Percentiles rank a stretch among this genome's conserved stretches.
phyloP scores from a whole-genome alignment of 768 basidiomycete genomes.

The Boletus tomentosulus region DNA sequence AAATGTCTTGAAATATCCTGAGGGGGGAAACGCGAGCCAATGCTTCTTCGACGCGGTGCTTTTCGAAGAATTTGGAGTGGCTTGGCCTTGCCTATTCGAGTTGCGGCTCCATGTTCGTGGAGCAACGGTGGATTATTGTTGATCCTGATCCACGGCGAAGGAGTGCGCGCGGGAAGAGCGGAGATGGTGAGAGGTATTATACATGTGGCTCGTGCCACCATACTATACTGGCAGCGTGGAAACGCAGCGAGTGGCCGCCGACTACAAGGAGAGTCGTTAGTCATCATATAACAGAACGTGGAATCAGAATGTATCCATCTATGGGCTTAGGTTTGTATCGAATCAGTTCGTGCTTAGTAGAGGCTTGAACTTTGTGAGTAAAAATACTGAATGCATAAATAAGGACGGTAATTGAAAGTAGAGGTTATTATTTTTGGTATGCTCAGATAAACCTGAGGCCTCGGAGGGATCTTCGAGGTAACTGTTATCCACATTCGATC shows the following conservation, averaged over 20 bases:
- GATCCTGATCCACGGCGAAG: conserved; percentile 31
- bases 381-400: conserved; percentile 26
- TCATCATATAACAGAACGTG: conserved; percentile 21
- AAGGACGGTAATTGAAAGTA: conserved; percentile 7
- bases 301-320: conserved; percentile 2
- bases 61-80: conserved; percentile 25
- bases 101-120: conserved; percentile 1
- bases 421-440: conserved; percentile 33
- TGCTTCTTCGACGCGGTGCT: conserved; percentile 30
- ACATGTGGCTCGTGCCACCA: neutral
- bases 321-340: conserved; percentile 6
- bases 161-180: conserved; percentile 25
- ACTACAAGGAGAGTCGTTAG: conserved; percentile 9
- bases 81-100: conserved; percentile 11
- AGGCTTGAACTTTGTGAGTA: conserved; percentile 3
- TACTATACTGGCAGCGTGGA: conserved; percentile 16
- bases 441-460: conserved; percentile 23
- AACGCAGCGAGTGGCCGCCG: conserved; percentile 24
- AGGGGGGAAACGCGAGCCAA: conserved; percentile 4
- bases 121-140: conserved; percentile 15
- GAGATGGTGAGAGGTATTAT: conserved; percentile 11
- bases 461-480: conserved; percentile 11
- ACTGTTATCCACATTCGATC: conserved; percentile 18
- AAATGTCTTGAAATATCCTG: conserved; percentile 27
- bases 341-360: neutral